Evolutionary conservation across 768 basidiomycete genomes (phyloP), one percentile per base, ranked within the genome.

Genomic region (Tulasnella sp.): DNA sequence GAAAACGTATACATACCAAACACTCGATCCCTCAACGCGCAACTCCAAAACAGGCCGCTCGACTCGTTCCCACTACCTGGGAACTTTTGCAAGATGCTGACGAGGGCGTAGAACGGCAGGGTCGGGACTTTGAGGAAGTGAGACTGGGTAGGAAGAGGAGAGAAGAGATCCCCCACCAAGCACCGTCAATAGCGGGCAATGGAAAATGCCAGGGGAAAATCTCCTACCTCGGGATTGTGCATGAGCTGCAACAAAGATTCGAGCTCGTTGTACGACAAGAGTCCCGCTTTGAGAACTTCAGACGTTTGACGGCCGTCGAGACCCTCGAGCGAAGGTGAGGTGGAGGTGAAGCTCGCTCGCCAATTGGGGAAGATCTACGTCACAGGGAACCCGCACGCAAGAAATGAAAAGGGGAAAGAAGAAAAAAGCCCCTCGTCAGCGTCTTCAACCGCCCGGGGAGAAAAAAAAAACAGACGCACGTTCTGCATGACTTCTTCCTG

Each of bases 61-160:
- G 94, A 93, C 34, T 46, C 62, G 16, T 74, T 9, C 34, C 89
- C 87, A 81, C 94, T 93, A 34, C 88, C 86, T 0, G 94, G 94
- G 85, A 95, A 94, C 85, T 94, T 95, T 82, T 88, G 89, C 80
- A 95, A 83, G 76, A 94, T 88, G 80, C 92, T 92, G 80, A 91
- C 88, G 71, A 96, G 87, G n/a, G 89, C 90, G 84, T 94, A 90
- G 87, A 93, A 95, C 0, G 94, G 94, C 68, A 96, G 87, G 2
- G 90, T 91, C 3, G 94, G 92, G 38, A 93, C 93, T 86, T 96
- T 96, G 82, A 96, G 87, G 87, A 95, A 96, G 84, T 94, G 94
- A 24, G 93, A 92, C 93, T 95, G 82, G 1, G 76, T 36, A 34
- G 36, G 3, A 27, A n/a, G n/a, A n/a, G n/a, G n/a, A n/a, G n/a